A percentile compares a stretch with the other conserved stretches of the same genome.
Conservation (phyloP, 768 basidiomycete genomes). For the Tylopilus vinaceipallidus region DNA sequence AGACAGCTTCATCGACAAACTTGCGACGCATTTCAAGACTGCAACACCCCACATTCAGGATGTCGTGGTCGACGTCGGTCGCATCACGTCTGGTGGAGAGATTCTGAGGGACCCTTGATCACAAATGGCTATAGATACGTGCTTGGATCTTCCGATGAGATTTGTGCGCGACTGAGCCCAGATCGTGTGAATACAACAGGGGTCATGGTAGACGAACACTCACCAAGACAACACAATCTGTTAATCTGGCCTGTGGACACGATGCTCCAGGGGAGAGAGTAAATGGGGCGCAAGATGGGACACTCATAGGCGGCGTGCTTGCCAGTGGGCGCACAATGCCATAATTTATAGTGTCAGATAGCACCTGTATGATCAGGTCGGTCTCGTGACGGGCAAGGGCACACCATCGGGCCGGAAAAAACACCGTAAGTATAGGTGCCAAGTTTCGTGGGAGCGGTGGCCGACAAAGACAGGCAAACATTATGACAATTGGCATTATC, state of each 20-base stretch:
- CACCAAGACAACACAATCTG: slow-evolving; percentile 30
- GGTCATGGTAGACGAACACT: slow-evolving; percentile 4
- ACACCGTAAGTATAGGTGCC: background rate
- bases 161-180: background rate
- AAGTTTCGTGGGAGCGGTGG: background rate
- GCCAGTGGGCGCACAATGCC: background rate
- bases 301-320: background rate
- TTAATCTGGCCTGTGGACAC: background rate
- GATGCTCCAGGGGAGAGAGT: background rate
- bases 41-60: background rate
- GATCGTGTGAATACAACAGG: background rate
- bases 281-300: background rate
- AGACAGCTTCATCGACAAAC: background rate
- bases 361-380: no score
- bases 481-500: no score
- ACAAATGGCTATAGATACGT: background rate
- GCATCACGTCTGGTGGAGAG: background rate
- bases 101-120: background rate
- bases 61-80: background rate
- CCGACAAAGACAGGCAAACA: no score
- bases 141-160: background rate
- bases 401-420: slow-evolving; percentile 24
- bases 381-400: background rate
- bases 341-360: no score
- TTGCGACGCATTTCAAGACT: background rate